phyloP scores from a whole-genome alignment of 2,329 filamentous ascomycete genomes.

The Pseudogymnoascus sp. region DNA sequence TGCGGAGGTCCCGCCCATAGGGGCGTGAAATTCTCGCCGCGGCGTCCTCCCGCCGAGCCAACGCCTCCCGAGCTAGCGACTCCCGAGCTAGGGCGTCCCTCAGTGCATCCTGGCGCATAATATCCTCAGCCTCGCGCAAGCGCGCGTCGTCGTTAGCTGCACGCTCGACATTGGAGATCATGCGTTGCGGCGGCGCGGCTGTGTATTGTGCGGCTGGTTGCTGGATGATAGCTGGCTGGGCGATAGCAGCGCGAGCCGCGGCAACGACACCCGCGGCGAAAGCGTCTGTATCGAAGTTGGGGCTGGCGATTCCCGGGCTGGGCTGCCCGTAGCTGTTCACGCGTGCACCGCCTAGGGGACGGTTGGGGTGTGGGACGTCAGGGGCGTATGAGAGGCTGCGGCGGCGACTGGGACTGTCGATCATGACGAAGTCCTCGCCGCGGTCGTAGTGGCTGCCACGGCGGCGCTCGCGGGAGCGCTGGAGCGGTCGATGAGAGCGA shows the following conservation, averaged over 20 bases:
- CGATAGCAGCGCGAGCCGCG: background rate
- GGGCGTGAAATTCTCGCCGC: background rate
- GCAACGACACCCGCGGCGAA: background rate
- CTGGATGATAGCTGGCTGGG: background rate
- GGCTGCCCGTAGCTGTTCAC: background rate
- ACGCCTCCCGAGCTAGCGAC: too few species aligned
- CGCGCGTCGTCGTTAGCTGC: background rate
- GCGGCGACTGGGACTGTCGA: background rate
- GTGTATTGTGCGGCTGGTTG: background rate
- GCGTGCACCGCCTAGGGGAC: background rate
- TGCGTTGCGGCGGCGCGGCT: background rate
- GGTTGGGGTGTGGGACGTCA: slow-evolving; percentile 19
- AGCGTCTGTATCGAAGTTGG: background rate
- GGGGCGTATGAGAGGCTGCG: slow-evolving; percentile 17
- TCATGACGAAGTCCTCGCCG: slow-evolving; percentile 16
- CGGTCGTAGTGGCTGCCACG: slow-evolving; percentile 18
- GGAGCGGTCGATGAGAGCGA: slow-evolving; percentile 21
- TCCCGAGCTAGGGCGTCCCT: background rate
- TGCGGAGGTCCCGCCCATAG: background rate
- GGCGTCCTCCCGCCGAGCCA: background rate
- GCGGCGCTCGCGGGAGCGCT: slow-evolving; percentile 19
- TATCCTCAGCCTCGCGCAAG: background rate
- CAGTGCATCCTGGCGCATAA: background rate
- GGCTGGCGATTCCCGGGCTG: background rate
- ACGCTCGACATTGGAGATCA: background rate